Evolutionary conservation across 306 rosid genomes (phyloP), one percentile per base, ranked within the genome.

Genomic region (Coriaria nepalensis): DNA sequence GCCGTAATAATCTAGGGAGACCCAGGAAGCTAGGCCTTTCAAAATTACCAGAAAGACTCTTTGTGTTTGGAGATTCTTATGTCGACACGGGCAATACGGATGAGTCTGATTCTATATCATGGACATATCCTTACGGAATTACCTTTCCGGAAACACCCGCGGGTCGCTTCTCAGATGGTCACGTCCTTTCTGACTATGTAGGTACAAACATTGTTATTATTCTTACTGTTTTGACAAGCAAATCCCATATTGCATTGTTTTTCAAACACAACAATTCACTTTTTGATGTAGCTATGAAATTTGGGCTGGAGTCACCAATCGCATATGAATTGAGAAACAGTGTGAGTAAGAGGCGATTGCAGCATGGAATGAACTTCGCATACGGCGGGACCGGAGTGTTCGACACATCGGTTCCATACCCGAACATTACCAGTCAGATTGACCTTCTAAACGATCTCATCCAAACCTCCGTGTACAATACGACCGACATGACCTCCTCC

Each of bases 111-210:
- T n/a, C n/a, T n/a, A n/a, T n/a, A n/a, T n/a, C n/a, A n/a, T n/a
- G 80, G 80, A 63, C 69, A 63, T 59, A 44, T 6, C 80, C 80
- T 1, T 74, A 74, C 6, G 80, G 80, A 9, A 58, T 74, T 13
- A 74, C 76, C 40, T 74, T 74, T 49, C 80, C 80, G 15, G 80
- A 76, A 8, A 74, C 58, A 69, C 80, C 80, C 64, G 10, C 69
- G 49, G 80, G 80, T 39, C 80, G 80, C 6, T 74, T 56, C 50
- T 74, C 80, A 51, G 69, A 69, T 5, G 80, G 80, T 44, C 80
- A 76, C 9, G 80, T 74, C 66, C 51, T 74, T 39, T 65, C 80
- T 35, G 80, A 74, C 10, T 74, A 42, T 58, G 53, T 73, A 10
- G 79, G 29, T 20, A 20, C 3, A 20, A 20, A 20, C n/a, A n/a